phyloP scores from a whole-genome alignment of 2,329 filamentous ascomycete genomes.

The Calonectria montana region DNA sequence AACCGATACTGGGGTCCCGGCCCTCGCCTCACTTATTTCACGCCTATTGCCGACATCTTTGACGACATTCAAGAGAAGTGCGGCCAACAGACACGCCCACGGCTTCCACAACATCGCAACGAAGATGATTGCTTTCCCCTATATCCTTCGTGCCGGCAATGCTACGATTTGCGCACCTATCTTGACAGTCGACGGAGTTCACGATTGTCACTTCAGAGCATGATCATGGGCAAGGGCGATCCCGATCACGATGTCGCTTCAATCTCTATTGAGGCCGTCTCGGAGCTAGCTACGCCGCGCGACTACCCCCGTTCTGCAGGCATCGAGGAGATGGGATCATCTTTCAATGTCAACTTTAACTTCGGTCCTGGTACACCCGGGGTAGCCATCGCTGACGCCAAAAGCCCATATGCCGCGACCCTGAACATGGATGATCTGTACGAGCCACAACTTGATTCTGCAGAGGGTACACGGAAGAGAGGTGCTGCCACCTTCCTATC shows the following conservation, averaged over 20 bases:
- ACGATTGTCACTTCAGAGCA: constrained; percentile 54
- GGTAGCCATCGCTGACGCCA: constrained; percentile 45
- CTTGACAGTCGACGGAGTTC: constrained; percentile 56
- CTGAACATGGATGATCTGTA: constrained; percentile 50
- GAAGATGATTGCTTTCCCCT: constrained; percentile 54
- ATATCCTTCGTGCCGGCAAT: constrained; percentile 54
- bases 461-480: constrained; percentile 35
- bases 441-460: constrained; percentile 12
- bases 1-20: constrained; percentile 57
- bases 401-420: constrained; percentile 53
- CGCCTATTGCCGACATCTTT: constrained; percentile 56
- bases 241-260: constrained; percentile 53
- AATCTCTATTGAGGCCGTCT: constrained; percentile 51
- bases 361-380: constrained; percentile 43
- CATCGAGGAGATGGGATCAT: constrained; percentile 49
- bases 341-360: constrained; percentile 44
- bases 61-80: constrained; percentile 60
- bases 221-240: constrained; percentile 52
- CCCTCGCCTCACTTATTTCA: constrained; percentile 56
- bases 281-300: constrained; percentile 56
- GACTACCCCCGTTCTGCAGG: constrained; percentile 49
- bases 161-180: constrained; percentile 55
- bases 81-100: constrained; percentile 51
- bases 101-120: constrained; percentile 54
- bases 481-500: neutral